A percentile compares a stretch with the other conserved stretches of the same genome.
phyloP scores from a whole-genome alignment of 192 early-diverging fungal genomes.

The Umbelopsis vinacea region DNA sequence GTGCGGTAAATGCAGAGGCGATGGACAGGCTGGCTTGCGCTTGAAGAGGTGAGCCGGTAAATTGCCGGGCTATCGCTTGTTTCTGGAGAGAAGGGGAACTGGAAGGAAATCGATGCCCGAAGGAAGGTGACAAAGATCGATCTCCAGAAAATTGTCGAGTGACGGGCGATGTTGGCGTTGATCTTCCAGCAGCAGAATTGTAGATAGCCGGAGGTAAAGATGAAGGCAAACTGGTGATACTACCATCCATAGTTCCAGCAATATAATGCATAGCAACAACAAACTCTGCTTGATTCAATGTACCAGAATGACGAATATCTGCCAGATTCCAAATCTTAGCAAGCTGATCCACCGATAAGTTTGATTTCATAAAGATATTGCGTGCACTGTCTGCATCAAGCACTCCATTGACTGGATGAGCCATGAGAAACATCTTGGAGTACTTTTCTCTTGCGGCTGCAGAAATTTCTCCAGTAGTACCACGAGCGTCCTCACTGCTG shows the following conservation, averaged over 20 bases:
- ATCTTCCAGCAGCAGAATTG: conserved; percentile 42
- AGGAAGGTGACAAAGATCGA: neutral
- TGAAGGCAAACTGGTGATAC: conserved; percentile 67
- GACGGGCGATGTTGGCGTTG: conserved; percentile 20
- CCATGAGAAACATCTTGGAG: conserved; percentile 60
- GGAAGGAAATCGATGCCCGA: neutral
- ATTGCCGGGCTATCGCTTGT: neutral
- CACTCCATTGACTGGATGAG: conserved; percentile 58
- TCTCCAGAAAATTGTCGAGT: conserved; percentile 20
- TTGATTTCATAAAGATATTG: conserved; percentile 80
- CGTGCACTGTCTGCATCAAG: conserved; percentile 74
- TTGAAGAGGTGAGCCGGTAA: conserved; percentile 35
- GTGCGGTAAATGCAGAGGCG: neutral
- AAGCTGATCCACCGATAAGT: conserved; percentile 75
- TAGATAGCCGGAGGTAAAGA: conserved; percentile 68
- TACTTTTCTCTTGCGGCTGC: conserved; percentile 65
- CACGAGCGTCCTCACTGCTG: conserved; percentile 15
- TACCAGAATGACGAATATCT: conserved; percentile 72
- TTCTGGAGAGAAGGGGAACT: conserved; percentile 16
- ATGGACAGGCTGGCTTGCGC: conserved; percentile 35
- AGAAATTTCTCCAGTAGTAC: conserved; percentile 22
- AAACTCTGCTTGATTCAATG: conserved; percentile 82
- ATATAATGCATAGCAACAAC: conserved; percentile 90
- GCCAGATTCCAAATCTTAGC: conserved; percentile 84
- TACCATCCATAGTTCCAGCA: conserved; percentile 77